phyloP scores from a whole-genome alignment of 768 basidiomycete species.

The Antrodiella citrinella region DNA sequence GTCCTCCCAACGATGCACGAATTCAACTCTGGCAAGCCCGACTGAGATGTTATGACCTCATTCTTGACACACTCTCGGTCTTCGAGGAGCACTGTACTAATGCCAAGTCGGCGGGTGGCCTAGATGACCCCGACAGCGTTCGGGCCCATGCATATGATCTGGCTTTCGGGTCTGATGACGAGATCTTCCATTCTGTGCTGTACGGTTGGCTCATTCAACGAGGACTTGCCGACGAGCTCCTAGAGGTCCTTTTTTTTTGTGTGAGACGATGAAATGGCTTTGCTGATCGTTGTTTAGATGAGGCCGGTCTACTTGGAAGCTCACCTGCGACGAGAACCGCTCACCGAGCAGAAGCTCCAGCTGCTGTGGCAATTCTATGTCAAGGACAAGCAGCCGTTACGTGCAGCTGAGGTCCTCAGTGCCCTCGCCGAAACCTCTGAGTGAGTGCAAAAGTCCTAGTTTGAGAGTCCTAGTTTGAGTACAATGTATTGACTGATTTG shows the following conservation, averaged over 20 bases:
- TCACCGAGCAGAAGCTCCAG: slow-evolving; percentile 75
- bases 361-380: slow-evolving; percentile 97
- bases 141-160: slow-evolving; percentile 80
- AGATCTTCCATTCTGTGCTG: slow-evolving; percentile 87
- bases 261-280: too few species aligned
- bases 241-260: slow-evolving; percentile 80
- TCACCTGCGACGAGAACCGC: slow-evolving; percentile 76
- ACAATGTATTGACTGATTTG: neutral
- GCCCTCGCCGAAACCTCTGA: slow-evolving; percentile 77
- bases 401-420: slow-evolving; percentile 82
- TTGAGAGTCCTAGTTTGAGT: neutral
- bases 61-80: slow-evolving; percentile 71
- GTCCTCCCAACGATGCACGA: slow-evolving; percentile 43
- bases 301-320: slow-evolving; percentile 83
- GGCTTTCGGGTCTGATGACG: slow-evolving; percentile 78
- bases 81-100: slow-evolving; percentile 51
- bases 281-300: slow-evolving; percentile 45
- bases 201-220: slow-evolving; percentile 90
- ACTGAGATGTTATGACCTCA: slow-evolving; percentile 70
- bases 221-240: slow-evolving; percentile 76
- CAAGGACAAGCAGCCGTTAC: slow-evolving; percentile 77
- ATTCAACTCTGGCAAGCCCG: slow-evolving; percentile 51
- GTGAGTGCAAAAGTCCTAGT: slow-evolving; percentile 43
- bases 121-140: slow-evolving; percentile 55
- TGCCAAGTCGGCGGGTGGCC: slow-evolving; percentile 23